A percentile compares a stretch with the other conserved stretches of the same genome.
Conservation (phyloP, 2,329 filamentous ascomycete genomes). For the Dothidotthia symphoricarpi region DNA sequence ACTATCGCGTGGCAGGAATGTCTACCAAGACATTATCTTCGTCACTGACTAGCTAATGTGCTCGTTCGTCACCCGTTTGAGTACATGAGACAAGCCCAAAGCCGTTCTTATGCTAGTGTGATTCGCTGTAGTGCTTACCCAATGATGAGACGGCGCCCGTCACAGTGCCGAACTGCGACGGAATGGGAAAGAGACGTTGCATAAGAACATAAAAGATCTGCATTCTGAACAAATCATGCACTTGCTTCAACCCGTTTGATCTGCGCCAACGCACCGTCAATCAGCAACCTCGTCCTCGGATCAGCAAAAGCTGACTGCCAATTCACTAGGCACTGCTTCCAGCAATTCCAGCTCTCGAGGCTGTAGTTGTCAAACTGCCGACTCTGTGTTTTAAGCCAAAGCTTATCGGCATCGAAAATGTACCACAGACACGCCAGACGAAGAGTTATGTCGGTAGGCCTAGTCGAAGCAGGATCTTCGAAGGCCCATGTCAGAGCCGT, state of each 20-base stretch:
- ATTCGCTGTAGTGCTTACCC: too few relatives aligned
- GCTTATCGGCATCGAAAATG: constrained; percentile 8
- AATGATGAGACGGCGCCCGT: too few relatives aligned
- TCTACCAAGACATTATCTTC: too few relatives aligned
- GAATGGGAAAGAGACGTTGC: too few relatives aligned
- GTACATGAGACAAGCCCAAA: too few relatives aligned
- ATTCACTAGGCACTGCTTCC: constrained; percentile 4
- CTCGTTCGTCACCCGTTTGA: too few relatives aligned
- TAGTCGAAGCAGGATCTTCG: background rate
- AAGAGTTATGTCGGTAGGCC: constrained; percentile 2
- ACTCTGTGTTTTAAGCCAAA: constrained; percentile 5
- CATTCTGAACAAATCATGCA: too few relatives aligned
- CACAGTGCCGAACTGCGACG: too few relatives aligned
- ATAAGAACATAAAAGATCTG: too few relatives aligned
- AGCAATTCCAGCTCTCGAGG: constrained; percentile 5
- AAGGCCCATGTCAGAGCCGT: constrained; percentile 6
- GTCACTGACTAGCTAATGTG: too few relatives aligned
- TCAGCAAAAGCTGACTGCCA: background rate
- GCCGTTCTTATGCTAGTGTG: too few relatives aligned
- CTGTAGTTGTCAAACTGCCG: constrained; percentile 1
- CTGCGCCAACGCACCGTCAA: constrained; percentile 5
- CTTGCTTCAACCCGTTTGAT: constrained; percentile 4
- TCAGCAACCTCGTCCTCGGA: constrained; percentile 2
- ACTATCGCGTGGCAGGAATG: too few relatives aligned
- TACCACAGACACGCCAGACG: constrained; percentile 12